Evolutionary conservation across 768 basidiomycete genomes (phyloP).

Genomic region (Tulasnella sp.): DNA sequence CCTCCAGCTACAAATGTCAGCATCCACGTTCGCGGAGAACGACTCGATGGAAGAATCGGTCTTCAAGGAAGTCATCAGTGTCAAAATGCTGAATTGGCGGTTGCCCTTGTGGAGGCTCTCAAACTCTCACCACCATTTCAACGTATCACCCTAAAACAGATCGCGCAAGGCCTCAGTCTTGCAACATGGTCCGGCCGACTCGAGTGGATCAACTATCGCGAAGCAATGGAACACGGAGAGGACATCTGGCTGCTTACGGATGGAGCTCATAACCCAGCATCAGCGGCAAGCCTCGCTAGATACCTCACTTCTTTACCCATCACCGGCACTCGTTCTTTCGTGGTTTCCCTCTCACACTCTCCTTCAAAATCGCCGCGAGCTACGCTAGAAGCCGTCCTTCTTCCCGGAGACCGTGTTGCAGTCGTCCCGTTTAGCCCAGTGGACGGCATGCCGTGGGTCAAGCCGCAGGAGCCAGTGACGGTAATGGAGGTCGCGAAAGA

Average conservation of each 20-base stretch:
- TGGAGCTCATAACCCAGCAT: conserved; percentile 89
- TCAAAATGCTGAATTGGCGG: conserved; percentile 68
- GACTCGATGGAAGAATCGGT: conserved; percentile 46
- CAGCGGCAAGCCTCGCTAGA: conserved; percentile 53
- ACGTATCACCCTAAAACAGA: conserved; percentile 42
- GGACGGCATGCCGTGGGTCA: conserved; percentile 94
- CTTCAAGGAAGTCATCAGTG: conserved; percentile 79
- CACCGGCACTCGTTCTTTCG: conserved; percentile 45
- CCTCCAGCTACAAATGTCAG: neutral
- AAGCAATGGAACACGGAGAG: conserved; percentile 16
- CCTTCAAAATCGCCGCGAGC: conserved; percentile 73
- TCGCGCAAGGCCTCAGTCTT: conserved; percentile 50
- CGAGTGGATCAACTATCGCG: conserved; percentile 41
- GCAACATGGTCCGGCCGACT: conserved; percentile 79
- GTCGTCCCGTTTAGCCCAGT: conserved; percentile 62
- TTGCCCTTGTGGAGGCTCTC: conserved; percentile 54
- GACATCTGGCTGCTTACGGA: conserved; percentile 60
- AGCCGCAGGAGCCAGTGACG: conserved; percentile 46
- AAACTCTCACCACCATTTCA: conserved; percentile 35
- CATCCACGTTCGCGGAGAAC: neutral
- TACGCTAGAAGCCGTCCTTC: conserved; percentile 61
- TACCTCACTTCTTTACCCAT: conserved; percentile 48
- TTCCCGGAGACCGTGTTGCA: conserved; percentile 42
- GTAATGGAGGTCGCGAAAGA: neutral
- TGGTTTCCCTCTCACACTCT: conserved; percentile 78